These are phyloP conservation scores for Friedmanniomyces endolithicus DNA, from an alignment of 495 filamentous ascomycete genomes.

Conservation along the genomic window DNA sequence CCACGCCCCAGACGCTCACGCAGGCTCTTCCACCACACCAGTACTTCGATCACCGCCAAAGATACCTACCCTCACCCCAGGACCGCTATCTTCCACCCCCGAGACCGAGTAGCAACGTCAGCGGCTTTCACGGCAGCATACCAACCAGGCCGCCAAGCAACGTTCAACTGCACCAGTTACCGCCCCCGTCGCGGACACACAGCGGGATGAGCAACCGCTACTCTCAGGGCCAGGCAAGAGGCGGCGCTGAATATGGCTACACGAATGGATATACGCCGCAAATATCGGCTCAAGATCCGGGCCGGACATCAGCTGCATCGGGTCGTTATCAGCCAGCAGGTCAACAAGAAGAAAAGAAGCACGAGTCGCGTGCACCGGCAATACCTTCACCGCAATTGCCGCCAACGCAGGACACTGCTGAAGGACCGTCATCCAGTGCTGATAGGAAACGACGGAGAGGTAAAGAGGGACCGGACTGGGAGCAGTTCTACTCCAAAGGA, in stretches of 20 bases:
- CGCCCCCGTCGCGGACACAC: constrained; percentile 10
- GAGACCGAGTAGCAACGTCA: constrained; percentile 18
- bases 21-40: constrained; percentile 18
- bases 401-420: background rate
- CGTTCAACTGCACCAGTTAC: background rate
- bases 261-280: constrained; percentile 1
- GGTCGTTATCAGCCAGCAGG: background rate
- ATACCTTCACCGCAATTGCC: constrained; percentile 3
- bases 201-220: constrained; percentile 19
- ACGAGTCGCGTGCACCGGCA: background rate
- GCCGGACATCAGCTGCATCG: background rate
- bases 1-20: constrained; percentile 17
- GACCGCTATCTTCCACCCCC: constrained; percentile 19
- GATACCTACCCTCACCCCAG: constrained; percentile 16
- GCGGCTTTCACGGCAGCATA: constrained; percentile 11
- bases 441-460: constrained; percentile 3
- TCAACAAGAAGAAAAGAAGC: background rate
- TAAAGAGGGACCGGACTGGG: constrained; percentile 12
- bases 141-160: constrained; percentile 17
- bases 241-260: constrained; percentile 10
- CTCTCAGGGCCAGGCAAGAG: constrained; percentile 15
- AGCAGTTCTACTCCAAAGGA: constrained; percentile 12
- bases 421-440: background rate
- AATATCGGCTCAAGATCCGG: background rate
- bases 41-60: constrained; percentile 14